Percentiles rank a stretch among this genome's conserved stretches.
These are phyloP conservation scores for Euclidium syriacum DNA, from an alignment of 345 rosid species.

Conservation along the genomic window DNA sequence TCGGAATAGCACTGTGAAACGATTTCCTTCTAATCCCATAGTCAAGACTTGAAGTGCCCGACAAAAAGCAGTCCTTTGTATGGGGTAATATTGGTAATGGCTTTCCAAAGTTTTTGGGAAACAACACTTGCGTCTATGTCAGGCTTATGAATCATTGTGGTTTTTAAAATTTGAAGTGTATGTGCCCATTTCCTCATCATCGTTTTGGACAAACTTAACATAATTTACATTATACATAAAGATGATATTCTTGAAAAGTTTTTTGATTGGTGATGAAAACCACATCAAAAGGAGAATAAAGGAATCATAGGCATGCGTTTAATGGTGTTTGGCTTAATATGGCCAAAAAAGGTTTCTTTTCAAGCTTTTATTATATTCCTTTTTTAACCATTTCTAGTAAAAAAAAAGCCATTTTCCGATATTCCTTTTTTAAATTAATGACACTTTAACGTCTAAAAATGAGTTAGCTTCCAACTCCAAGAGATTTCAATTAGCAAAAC, in stretches of 20 bases:
- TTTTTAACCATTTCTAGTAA: constrained; percentile 15
- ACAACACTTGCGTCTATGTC: background rate
- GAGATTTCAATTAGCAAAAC: constrained; percentile 2
- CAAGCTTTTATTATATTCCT: constrained; percentile 11
- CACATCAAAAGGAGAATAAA: background rate
- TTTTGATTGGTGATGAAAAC: background rate
- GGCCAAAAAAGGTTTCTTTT: constrained; percentile 14
- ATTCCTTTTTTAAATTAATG: background rate
- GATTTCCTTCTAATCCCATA: constrained; percentile 1
- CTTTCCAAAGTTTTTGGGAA: constrained; percentile 1
- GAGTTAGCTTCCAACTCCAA: constrained; percentile 11
- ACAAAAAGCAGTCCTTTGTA: constrained; percentile 11
- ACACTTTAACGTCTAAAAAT: background rate
- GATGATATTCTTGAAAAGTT: background rate
- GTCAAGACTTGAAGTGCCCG: background rate
- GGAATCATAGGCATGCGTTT: background rate
- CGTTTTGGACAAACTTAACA: background rate
- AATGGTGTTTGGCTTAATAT: constrained; percentile 12
- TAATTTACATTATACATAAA: background rate
- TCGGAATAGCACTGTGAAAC: background rate
- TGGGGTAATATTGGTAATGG: constrained; percentile 8
- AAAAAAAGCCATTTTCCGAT: background rate
- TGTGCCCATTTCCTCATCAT: constrained; percentile 13
- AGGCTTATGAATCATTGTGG: constrained; percentile 1
- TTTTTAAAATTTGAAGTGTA: background rate